Evolutionary conservation across 202 grass and related monocot species (phyloP).

Genomic region (Dendrocalamus latiflorus): DNA sequence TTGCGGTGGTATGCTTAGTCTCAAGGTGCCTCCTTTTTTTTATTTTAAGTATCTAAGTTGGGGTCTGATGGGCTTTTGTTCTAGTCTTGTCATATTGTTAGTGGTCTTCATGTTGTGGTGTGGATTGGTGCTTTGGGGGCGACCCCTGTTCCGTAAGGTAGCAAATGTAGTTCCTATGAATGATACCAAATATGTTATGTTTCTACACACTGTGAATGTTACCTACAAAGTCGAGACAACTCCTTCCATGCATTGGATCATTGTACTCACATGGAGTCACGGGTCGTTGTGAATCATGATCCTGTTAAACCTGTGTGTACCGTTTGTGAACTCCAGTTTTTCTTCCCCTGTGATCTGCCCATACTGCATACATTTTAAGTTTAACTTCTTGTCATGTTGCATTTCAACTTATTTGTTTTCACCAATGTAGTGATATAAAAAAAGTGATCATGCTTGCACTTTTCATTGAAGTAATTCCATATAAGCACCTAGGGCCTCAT

Average conservation of each 20-base stretch:
- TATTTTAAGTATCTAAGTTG: too few species aligned
- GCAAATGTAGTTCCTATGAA: not conserved
- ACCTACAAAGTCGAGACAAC: not conserved
- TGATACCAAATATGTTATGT: not conserved
- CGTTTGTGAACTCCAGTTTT: not conserved
- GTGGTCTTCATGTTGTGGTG: not conserved
- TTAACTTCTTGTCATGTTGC: not conserved
- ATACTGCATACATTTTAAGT: not conserved
- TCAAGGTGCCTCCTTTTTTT: too few species aligned
- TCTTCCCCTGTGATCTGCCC: not conserved
- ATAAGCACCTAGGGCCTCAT: not conserved
- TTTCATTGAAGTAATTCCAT: not conserved
- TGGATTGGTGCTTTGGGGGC: not conserved
- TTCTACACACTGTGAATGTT: not conserved
- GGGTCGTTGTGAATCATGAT: not conserved
- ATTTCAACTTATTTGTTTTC: not conserved
- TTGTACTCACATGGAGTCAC: not conserved
- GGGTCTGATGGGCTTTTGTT: too few species aligned
- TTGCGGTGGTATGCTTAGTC: too few species aligned
- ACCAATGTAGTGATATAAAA: too few species aligned
- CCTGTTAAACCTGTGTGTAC: not conserved
- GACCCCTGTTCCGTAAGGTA: not conserved
- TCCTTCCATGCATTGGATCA: not conserved
- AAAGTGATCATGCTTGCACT: not conserved
- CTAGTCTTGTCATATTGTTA: not conserved